Base-by-base conservation (phyloP, 2,329 filamentous ascomycete genomes). In the Fusarium clavum region DNA sequence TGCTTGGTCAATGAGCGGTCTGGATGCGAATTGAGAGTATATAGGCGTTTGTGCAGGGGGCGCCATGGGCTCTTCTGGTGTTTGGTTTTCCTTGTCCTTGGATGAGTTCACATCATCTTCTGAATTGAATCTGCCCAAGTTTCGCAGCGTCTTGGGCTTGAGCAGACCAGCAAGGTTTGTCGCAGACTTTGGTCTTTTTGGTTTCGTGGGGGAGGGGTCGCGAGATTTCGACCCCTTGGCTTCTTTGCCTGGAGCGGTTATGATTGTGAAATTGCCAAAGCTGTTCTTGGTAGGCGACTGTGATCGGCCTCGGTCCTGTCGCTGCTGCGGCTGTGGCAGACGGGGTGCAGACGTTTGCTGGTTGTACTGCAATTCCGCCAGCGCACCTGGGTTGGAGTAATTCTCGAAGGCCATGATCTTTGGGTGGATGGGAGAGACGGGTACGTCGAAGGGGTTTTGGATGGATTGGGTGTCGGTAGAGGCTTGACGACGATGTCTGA, bases 71-170 rank as follows among this genome's bases (percentile, higher is more conserved):
- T 76, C 76, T 24, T 76, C 73, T 2, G 92, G 93, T 32, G 87
- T 90, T 57, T 86, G 87, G 78, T 97, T 97, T 80, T 97, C 94
- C 80, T 97, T 97, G 78, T 95, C 91, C 74, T 88, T 91, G 29
- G 79, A 80, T 43, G 81, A 79, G 41, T 82, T 83, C 25, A 83
- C 79, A 56, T 85, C 83, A 9, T 88, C 86, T 14, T 88, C 86
- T 34, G 81, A 81, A 57, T 86, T 82, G 48, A 83, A 75, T 61
- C 84, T 85, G 67, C 88, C 87, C 25, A 91, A 80, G 70, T 88
- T 91, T 75, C 90, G 93, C 56, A 90, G 85, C 12, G 93, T 94
- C 77, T 91, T 94, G 63, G 90, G 89, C 60, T 91, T 90, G 54
- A 97, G 86, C 57, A 98, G 86, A 7, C 87, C 89, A 1, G 89